phyloP scores from a whole-genome alignment of 108 stramenopile species.

The Cyclotella baltica region DNA sequence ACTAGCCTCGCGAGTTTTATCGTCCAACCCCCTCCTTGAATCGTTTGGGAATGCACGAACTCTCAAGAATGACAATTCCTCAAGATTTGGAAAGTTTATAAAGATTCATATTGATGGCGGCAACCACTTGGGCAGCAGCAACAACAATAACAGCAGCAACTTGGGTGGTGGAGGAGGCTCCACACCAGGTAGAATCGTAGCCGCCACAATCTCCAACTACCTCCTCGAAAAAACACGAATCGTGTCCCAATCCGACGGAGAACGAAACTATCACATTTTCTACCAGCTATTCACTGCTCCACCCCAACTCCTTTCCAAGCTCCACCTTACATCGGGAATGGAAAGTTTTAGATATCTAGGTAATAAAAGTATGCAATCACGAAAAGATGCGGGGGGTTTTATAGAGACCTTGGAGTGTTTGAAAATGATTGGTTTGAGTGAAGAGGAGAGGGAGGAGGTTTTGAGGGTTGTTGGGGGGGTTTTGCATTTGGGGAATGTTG shows the following conservation, averaged over 20 bases:
- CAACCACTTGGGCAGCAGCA: too few relatives aligned
- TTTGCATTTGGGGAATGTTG: conserved; percentile 91
- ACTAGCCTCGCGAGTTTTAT: conserved; percentile 88
- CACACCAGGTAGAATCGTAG: conserved; percentile 57
- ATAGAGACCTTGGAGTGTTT: conserved; percentile 79
- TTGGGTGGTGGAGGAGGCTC: too few relatives aligned
- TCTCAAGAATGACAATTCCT: conserved; percentile 91
- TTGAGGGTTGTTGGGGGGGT: conserved; percentile 88
- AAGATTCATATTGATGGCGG: conserved; percentile 82
- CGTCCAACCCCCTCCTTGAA: conserved; percentile 93
- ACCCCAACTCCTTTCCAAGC: conserved; percentile 51
- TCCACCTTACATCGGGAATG: conserved; percentile 65
- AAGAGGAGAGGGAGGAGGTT: conserved; percentile 65
- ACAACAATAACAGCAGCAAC: too few relatives aligned
- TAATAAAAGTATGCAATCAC: conserved; percentile 52
- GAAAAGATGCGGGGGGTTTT: conserved; percentile 67
- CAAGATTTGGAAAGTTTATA: conserved; percentile 96
- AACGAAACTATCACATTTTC: conserved; percentile 98
- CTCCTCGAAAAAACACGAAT: conserved; percentile 96
- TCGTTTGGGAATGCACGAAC: conserved; percentile 92
- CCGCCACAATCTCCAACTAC: conserved; percentile 88
- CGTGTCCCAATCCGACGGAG: conserved; percentile 88
- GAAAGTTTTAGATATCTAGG: conserved; percentile 74
- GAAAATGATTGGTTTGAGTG: conserved; percentile 63
- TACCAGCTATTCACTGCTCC: conserved; percentile 92